A percentile compares a stretch with the other conserved stretches of the same genome.
Conservation (phyloP, 73 alveolate species). For the Halteria grandinella region DNA sequence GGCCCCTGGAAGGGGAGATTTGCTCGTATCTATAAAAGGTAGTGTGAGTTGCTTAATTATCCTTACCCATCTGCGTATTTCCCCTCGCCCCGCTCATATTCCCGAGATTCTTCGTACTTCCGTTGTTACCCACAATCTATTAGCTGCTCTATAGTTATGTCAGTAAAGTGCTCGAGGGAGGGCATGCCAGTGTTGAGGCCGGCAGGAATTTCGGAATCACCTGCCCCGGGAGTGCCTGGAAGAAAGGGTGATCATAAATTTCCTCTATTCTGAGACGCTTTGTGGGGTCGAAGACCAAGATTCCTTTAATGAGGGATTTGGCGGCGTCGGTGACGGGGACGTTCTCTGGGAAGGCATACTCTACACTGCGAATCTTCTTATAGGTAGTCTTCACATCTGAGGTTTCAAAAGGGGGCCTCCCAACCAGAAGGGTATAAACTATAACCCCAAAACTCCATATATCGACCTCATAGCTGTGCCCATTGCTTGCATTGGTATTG, state of each 20-base stretch:
- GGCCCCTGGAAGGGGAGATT: too few species aligned
- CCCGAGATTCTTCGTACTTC: background rate
- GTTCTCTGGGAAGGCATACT: slow-evolving; percentile 89
- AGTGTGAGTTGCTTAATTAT: background rate
- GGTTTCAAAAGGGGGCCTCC: slow-evolving; percentile 97
- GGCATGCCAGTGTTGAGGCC: slow-evolving; percentile 72
- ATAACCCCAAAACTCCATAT: slow-evolving; percentile 97
- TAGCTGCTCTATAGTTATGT: slow-evolving; percentile 41
- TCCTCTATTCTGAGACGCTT: slow-evolving; percentile 39
- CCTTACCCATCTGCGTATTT: background rate
- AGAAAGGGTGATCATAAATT: slow-evolving; percentile 64
- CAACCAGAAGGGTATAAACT: slow-evolving; percentile 89
- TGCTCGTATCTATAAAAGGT: too few species aligned
- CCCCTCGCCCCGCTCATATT: background rate
- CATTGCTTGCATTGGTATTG: too few species aligned
- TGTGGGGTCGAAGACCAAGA: slow-evolving; percentile 51
- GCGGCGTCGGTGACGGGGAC: slow-evolving; percentile 73
- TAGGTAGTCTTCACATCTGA: slow-evolving; percentile 94
- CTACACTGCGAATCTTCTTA: slow-evolving; percentile 84
- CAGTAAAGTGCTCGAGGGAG: slow-evolving; percentile 73
- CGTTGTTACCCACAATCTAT: background rate
- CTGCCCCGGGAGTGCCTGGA: too few species aligned
- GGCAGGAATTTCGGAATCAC: slow-evolving; percentile 68
- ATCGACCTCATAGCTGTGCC: slow-evolving; percentile 92
- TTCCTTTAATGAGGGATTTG: slow-evolving; percentile 54